A percentile compares a stretch with the other conserved stretches of the same genome.
Conservation (phyloP, 441 rosid genomes). For the Daphne laureola region DNA sequence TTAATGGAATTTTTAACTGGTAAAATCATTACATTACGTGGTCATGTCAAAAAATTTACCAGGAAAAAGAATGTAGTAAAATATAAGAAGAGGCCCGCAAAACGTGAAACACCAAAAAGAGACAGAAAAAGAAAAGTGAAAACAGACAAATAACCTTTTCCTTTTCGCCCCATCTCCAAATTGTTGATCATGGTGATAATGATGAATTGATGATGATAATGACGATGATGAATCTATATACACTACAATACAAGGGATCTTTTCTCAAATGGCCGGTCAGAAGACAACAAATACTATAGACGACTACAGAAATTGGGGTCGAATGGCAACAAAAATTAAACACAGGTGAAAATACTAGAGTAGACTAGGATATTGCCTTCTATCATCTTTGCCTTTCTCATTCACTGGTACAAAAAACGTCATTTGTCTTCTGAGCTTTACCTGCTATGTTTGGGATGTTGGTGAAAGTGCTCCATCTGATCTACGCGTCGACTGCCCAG, state of each 20-base stretch:
- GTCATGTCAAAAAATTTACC: too few species aligned
- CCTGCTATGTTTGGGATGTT: conserved; percentile 32
- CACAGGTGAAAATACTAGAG: conserved; percentile 15
- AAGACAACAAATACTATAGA: conserved; percentile 23
- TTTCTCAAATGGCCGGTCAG: conserved; percentile 17
- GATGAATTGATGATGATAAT: conserved; percentile 3
- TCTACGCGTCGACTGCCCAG: conserved; percentile 49
- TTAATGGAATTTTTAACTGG: too few species aligned
- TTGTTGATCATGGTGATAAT: too few species aligned
- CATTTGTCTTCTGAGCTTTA: conserved; percentile 15
- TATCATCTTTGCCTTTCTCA: conserved; percentile 9
- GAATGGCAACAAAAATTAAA: conserved; percentile 11
- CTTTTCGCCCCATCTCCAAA: not conserved
- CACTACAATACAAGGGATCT: conserved; percentile 41
- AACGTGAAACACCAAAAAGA: too few species aligned
- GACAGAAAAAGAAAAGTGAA: too few species aligned
- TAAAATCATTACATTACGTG: too few species aligned
- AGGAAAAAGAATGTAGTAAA: too few species aligned
- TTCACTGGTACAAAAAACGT: conserved; percentile 11
- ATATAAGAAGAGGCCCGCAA: too few species aligned
- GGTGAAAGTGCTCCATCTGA: conserved; percentile 62
- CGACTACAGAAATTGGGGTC: conserved; percentile 8
- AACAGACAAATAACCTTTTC: too few species aligned
- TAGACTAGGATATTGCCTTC: conserved; percentile 12
- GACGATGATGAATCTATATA: conserved; percentile 39